A percentile compares a stretch with the other conserved stretches of the same genome.
Evolutionary conservation across 1,139 yeast species (phyloP).

Genomic region (Saccharomyces hybrid): DNA sequence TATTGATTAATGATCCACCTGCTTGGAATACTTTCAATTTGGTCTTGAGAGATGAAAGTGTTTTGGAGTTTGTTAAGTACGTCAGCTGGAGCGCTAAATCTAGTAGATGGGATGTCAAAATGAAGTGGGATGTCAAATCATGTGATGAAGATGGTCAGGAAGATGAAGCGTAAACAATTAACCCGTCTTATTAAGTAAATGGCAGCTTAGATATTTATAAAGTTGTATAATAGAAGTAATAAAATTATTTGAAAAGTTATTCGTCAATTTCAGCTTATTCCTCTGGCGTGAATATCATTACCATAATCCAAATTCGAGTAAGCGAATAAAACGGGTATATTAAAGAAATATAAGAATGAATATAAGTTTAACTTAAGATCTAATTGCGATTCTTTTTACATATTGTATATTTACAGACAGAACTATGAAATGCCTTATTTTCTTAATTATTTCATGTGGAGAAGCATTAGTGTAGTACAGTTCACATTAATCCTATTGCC

Average conservation of each 20-base stretch:
- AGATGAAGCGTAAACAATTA: conserved; percentile 5
- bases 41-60: conserved; percentile 76
- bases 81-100: conserved; percentile 86
- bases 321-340: background rate
- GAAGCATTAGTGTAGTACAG: background rate
- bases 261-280: background rate
- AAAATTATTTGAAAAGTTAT: background rate
- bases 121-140: conserved; percentile 67
- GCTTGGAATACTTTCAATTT: conserved; percentile 74
- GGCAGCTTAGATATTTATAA: background rate
- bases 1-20: conserved; percentile 73
- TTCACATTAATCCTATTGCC: conserved; percentile 49
- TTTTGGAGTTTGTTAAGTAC: conserved; percentile 84
- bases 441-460: background rate
- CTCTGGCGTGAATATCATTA: background rate
- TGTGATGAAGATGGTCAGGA: conserved; percentile 36
- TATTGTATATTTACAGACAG: background rate
- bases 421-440: background rate
- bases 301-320: background rate
- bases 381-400: background rate
- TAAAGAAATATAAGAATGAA: background rate
- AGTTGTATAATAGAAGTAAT: background rate
- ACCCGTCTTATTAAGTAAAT: background rate
- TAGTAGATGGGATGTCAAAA: conserved; percentile 83
- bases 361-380: background rate